Evolutionary conservation across 306 rosid species (phyloP).

Genomic region (Sphenostylis stenocarpa): DNA sequence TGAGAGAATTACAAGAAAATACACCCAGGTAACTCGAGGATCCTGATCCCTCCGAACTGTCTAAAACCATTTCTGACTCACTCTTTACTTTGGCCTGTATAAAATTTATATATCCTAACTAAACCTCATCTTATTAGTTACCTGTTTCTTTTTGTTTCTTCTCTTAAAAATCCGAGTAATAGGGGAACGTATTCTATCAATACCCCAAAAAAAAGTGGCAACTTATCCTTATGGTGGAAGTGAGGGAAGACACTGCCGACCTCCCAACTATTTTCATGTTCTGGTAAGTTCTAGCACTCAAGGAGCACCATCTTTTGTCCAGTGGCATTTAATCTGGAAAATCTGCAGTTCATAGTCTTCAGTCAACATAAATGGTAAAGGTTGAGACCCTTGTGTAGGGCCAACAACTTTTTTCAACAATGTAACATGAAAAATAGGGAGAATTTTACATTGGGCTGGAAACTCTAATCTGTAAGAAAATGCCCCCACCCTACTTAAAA

Average conservation of each 20-base stretch:
- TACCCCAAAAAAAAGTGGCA: not conserved
- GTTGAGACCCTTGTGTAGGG: not conserved
- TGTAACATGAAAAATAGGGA: not conserved
- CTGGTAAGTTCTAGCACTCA: not conserved
- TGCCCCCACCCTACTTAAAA: not conserved
- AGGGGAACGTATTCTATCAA: too few species aligned
- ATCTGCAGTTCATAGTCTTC: not conserved
- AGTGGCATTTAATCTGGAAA: not conserved
- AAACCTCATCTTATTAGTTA: too few species aligned
- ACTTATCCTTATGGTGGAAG: not conserved
- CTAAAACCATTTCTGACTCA: not conserved
- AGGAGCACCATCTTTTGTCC: not conserved
- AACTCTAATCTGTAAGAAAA: not conserved
- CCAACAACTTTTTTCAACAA: not conserved
- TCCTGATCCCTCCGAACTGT: not conserved
- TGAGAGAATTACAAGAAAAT: not conserved
- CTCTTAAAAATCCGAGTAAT: too few species aligned
- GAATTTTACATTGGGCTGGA: not conserved
- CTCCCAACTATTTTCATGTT: not conserved
- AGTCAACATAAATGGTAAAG: not conserved
- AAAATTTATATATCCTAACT: not conserved
- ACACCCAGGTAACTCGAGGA: not conserved
- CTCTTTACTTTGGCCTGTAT: not conserved
- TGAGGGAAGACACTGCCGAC: not conserved
- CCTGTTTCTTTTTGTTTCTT: too few species aligned